Evolutionary conservation across 2,329 filamentous ascomycete species (phyloP).

Genomic region (Mollisia scopiformis): DNA sequence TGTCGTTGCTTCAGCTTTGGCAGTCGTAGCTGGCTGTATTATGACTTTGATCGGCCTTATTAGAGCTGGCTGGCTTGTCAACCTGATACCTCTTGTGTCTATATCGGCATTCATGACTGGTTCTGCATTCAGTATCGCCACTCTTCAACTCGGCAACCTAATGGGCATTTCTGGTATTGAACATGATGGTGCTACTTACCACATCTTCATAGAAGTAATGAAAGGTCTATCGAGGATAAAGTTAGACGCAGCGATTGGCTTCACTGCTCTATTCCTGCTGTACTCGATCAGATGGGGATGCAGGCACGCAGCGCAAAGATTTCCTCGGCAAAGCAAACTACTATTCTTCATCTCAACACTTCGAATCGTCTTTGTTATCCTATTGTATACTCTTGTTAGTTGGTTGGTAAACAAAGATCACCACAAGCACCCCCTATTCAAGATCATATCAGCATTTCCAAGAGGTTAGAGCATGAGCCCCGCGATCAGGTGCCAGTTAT

Average conservation of each 20-base stretch:
- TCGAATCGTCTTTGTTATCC: constrained; percentile 85
- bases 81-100: constrained; percentile 86
- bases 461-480: no score
- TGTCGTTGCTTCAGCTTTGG: neutral
- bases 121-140: constrained; percentile 83
- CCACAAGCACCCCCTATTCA: neutral
- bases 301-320: constrained; percentile 38
- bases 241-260: neutral
- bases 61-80: constrained; percentile 85
- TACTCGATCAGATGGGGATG: neutral
- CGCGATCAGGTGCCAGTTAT: no score
- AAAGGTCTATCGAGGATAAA: neutral
- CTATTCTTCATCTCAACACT: constrained; percentile 93
- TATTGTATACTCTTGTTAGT: constrained; percentile 81
- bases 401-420: neutral
- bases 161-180: constrained; percentile 75
- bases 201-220: neutral
- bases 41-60: constrained; percentile 72
- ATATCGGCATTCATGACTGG: constrained; percentile 97
- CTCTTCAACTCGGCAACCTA: constrained; percentile 79
- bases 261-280: neutral
- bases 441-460: neutral
- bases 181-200: constrained; percentile 58
- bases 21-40: neutral
- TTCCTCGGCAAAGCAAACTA: constrained; percentile 68